Evolutionary conservation across 1,284 basidiomycete genomes (phyloP), one percentile per base, ranked within the genome.

Genomic region (Earliella scabrosa): DNA sequence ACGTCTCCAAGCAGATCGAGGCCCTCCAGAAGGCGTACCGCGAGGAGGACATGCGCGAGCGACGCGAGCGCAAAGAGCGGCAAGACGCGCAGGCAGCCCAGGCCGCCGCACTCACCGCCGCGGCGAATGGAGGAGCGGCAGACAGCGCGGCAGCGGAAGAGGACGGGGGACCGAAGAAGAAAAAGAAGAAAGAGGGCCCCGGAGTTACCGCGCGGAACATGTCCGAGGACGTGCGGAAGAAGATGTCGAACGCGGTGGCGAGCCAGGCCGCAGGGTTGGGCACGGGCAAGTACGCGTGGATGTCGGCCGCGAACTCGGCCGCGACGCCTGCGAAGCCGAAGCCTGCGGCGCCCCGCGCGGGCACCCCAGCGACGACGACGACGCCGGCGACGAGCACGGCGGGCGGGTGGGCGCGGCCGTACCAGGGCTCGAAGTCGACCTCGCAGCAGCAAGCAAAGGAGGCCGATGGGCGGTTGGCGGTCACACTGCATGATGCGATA

Each of bases 191-290:
- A 70, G 88, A 91, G 27, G 91, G 91, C 0, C 90, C 91, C 0
- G 90, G 90, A 3, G 88, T 92, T 10, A 90, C 89, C 0, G 90
- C 91, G 47, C 78, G 87, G 54, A 94, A 93, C 68, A 92, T 95
- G 89, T 87, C 86, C 2, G 92, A 93, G 71, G 92, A 94, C 65
- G 89, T 93, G 63, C 78, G 88, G 62, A 94, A 94, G 79, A 92
- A 92, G 69, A 86, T 94, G 85, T 90, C 89, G 41, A 93, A 94
- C 69, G 90, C 90, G 29, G 89, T 90, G 4, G 92, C 93, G n/a
- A 88, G 85, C 63, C 89, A 92, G 67, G 90, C 90, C 2, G 88
- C 91, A n/a, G 92, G 92, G 0, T 68, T 92, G 31, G 84, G 86
- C 2, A 74, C 75, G 48, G 85, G 87, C 20, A 88, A 88, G 69